Evolutionary conservation across 2,329 filamentous ascomycete species (phyloP).

Genomic region (Xylaria hypoxylon): DNA sequence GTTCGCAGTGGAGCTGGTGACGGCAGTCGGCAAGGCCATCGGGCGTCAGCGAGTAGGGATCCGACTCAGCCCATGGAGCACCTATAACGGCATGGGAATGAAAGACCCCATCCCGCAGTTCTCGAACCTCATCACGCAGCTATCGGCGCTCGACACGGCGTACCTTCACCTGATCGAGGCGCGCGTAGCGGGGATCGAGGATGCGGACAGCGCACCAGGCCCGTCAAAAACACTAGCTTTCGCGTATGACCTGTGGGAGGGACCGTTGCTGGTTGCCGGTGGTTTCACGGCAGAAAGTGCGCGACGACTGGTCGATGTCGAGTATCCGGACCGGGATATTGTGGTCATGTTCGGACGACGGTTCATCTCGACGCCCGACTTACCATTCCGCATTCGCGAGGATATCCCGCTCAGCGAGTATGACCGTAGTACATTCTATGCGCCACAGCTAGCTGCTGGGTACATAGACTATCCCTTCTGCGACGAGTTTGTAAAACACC

Average conservation of each 20-base stretch:
- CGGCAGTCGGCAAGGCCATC: conserved; percentile 56
- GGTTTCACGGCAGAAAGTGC: conserved; percentile 47
- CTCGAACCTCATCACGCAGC: conserved; percentile 62
- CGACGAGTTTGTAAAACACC: conserved; percentile 31
- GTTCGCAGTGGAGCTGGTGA: conserved; percentile 56
- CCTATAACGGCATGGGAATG: conserved; percentile 73
- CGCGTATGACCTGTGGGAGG: conserved; percentile 50
- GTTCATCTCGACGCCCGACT: conserved; percentile 62
- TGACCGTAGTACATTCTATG: conserved; percentile 60
- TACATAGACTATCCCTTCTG: conserved; percentile 56
- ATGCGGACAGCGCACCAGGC: conserved; percentile 50
- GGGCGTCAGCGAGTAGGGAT: conserved; percentile 62
- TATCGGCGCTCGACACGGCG: conserved; percentile 64
- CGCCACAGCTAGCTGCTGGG: conserved; percentile 46
- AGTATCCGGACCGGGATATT: conserved; percentile 46
- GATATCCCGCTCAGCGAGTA: conserved; percentile 58
- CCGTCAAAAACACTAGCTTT: conserved; percentile 16
- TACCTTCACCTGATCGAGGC: conserved; percentile 72
- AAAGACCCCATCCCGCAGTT: conserved; percentile 71
- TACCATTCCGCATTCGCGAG: conserved; percentile 58
- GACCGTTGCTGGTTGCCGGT: conserved; percentile 49
- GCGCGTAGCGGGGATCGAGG: conserved; percentile 59
- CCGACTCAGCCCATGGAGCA: conserved; percentile 68
- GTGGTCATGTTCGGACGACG: conserved; percentile 59
- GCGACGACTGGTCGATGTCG: conserved; percentile 43